Percentiles rank a stretch among this genome's conserved stretches.
These are phyloP conservation scores for Cytospora paraplurivora DNA, from an alignment of 2,329 filamentous ascomycete species.

Conservation along the genomic window DNA sequence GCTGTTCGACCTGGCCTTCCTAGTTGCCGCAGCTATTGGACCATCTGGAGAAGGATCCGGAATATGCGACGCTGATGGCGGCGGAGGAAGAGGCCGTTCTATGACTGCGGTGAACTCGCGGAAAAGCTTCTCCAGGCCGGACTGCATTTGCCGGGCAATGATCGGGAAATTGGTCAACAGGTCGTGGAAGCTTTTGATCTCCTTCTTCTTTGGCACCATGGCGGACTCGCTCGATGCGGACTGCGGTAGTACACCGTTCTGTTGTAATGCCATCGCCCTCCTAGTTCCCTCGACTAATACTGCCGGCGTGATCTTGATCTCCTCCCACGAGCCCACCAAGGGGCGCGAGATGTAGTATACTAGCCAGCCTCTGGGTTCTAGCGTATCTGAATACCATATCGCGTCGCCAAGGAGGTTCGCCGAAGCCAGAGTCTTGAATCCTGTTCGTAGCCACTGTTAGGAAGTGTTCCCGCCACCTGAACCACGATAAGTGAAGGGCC, in stretches of 20 bases:
- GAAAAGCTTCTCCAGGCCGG: constrained; percentile 85
- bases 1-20: constrained; percentile 57
- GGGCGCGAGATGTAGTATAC: constrained; percentile 95
- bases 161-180: constrained; percentile 89
- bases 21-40: constrained; percentile 57
- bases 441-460: constrained; percentile 46
- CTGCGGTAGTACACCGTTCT: constrained; percentile 31
- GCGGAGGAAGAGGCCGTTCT: constrained; percentile 79
- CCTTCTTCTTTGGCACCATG: constrained; percentile 73
- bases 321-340: constrained; percentile 80
- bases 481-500: neutral
- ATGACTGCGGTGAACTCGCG: constrained; percentile 85
- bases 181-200: constrained; percentile 88
- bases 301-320: constrained; percentile 71
- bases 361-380: constrained; percentile 91
- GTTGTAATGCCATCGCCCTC: constrained; percentile 33
- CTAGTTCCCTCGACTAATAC: constrained; percentile 51
- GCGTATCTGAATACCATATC: constrained; percentile 86
- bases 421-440: constrained; percentile 89
- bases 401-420: constrained; percentile 82
- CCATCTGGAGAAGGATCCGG: constrained; percentile 61
- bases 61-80: constrained; percentile 63
- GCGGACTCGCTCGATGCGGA: constrained; percentile 45
- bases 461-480: neutral
- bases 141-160: constrained; percentile 95